Conservation (phyloP, 2,329 filamentous ascomycete genomes). For the Epichloe baconii region DNA sequence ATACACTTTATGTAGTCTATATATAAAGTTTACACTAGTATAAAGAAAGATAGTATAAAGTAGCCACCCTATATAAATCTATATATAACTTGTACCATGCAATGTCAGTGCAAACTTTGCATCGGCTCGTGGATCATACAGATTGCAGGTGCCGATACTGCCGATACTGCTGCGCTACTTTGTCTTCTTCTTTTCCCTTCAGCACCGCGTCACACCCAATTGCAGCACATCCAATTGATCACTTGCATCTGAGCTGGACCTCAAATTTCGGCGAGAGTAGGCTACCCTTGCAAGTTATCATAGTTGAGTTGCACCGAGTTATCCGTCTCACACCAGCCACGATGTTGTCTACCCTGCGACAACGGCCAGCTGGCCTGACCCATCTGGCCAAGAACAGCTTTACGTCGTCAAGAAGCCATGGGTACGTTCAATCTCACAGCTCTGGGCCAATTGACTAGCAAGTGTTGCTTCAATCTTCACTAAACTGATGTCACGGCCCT, state of each 20-base stretch:
- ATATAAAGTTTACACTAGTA: too few species aligned
- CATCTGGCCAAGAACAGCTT: slow-evolving; percentile 8
- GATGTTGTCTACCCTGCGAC: slow-evolving; percentile 12
- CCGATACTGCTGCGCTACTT: too few species aligned
- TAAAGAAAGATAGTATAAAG: too few species aligned
- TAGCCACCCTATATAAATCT: too few species aligned
- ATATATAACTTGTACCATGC: too few species aligned
- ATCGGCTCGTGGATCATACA: too few species aligned
- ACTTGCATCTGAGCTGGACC: neutral
- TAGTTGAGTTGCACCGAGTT: neutral
- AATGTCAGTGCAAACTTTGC: too few species aligned
- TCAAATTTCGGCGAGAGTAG: neutral
- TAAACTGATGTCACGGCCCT: neutral
- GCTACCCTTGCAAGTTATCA: neutral
- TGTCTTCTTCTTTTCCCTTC: slow-evolving; percentile 3
- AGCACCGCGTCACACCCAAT: neutral
- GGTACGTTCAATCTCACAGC: slow-evolving; percentile 6
- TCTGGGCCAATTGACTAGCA: neutral
- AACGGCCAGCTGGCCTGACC: slow-evolving; percentile 6
- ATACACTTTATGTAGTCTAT: too few species aligned
- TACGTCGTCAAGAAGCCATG: slow-evolving; percentile 6
- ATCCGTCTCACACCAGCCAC: neutral
- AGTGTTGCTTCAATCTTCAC: too few species aligned
- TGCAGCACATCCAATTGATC: neutral
- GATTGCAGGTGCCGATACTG: too few species aligned